Evolutionary conservation across 805 yeast species (phyloP), one percentile per base, ranked within the genome.

Genomic region (Yarrowia keelungensis): DNA sequence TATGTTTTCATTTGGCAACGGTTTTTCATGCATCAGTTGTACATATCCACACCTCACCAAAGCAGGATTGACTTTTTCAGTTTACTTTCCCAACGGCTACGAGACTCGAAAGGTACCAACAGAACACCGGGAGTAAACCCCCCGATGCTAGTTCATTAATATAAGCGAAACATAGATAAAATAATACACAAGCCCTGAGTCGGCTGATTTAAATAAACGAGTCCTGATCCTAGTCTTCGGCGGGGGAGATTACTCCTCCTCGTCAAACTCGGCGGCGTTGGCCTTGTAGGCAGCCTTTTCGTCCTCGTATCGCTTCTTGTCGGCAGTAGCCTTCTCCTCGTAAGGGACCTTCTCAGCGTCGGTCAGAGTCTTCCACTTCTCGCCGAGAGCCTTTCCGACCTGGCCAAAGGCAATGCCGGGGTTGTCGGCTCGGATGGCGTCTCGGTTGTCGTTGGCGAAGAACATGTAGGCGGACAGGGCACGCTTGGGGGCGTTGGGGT

Each of bases 381-480:
- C 97, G 80, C 99, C 99, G 76, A 95, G 87, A 71, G 92, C 80
- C 81, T 89, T 92, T 79, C 98, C 98, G 73, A 95, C 94, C 83
- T 92, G 96, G 69, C 83, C 99, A 77, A 95, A 95, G 51, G 93
- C 82, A 75, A 93, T 90, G 79, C 97, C 97, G 76, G 98, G 98
- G 86, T 94, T 92, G 80, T 93, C 98, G 71, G 94, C 88, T 80
- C 97, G 88, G 74, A 95, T 97, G 72, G 87, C 86, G 81, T 94
- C 98, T 85, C 99, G 93, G 86, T 91, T 90, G 78, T 92, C 98
- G 79, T 92, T 92, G 75, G 99, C 98, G 78, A 93, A 95, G 87
- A 91, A 94, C 98, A 95, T 93, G 88, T 94, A 95, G 62, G 98
- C 97, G 71, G 98, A 92, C 79, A 95, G 84, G 35, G 98, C 92